Percentiles rank a stretch among this genome's conserved stretches.
Evolutionary conservation across 768 basidiomycete species (phyloP).

Genomic region (Panaeolus cyanescens): DNA sequence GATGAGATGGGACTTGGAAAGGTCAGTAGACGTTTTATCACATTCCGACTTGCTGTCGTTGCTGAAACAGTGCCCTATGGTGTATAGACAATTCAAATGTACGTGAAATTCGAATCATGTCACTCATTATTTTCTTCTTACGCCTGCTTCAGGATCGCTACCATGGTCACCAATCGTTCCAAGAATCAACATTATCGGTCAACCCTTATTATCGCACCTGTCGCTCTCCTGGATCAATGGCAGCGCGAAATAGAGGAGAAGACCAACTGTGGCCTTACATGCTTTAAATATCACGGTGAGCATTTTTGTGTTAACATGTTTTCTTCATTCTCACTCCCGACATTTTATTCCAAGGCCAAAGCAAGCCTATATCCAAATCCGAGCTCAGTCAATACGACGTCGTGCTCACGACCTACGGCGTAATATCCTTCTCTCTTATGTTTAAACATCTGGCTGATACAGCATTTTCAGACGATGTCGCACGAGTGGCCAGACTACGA

Average conservation of each 20-base stretch:
- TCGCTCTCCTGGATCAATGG: slow-evolving; percentile 71
- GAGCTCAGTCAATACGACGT: slow-evolving; percentile 62
- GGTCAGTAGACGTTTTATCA: neutral
- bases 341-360: slow-evolving; percentile 34
- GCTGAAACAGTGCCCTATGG: neutral
- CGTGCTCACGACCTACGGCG: slow-evolving; percentile 58
- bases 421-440: slow-evolving; percentile 19
- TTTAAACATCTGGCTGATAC: neutral
- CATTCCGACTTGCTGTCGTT: neutral
- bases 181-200: slow-evolving; percentile 53
- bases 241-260: slow-evolving; percentile 59
- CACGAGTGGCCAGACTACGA: slow-evolving; percentile 61
- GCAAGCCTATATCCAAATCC: slow-evolving; percentile 45
- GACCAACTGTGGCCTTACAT: slow-evolving; percentile 48
- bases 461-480: slow-evolving; percentile 48
- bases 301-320: slow-evolving; percentile 5
- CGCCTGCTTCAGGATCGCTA: slow-evolving; percentile 48
- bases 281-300: slow-evolving; percentile 65
- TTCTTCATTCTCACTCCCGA: neutral
- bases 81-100: slow-evolving; percentile 52
- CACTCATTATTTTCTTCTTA: slow-evolving; percentile 4
- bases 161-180: slow-evolving; percentile 56
- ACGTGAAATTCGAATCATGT: slow-evolving; percentile 6
- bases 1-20: slow-evolving; percentile 69
- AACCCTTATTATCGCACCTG: slow-evolving; percentile 67